Evolutionary conservation across 108 stramenopile genomes (phyloP), one percentile per base, ranked within the genome.

Genomic region (Fistulifera pelliculosa): DNA sequence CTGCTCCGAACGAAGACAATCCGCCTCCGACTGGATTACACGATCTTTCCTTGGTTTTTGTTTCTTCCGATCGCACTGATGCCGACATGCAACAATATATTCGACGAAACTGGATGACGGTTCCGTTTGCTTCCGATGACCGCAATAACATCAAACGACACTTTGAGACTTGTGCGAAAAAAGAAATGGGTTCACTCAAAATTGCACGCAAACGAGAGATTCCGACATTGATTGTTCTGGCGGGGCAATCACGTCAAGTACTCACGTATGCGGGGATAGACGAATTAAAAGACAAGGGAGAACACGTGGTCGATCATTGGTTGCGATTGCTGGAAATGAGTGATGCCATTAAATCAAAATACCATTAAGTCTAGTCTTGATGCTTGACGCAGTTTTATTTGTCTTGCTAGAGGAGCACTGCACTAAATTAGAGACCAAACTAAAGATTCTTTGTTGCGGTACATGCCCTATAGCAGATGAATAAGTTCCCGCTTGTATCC

Each of bases 181-280:
- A 48, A 43, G 84, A 85, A 68, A 19, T 79, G 39, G 41, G 61
- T 12, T 50, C 57, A n/a, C 31, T 85, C 52, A 61, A 50, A 12
- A 58, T 68, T 8, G 65, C 69, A 38, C 65, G 80, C 35, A 75
- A 75, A 45, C 73, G 54, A 25, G 77, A 75, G 35, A 77, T 85
- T 41, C 84, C 80, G 1, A 76, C 84, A 45, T 52, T 81, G 5
- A 61, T 85, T 45, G 69, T 85, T 6, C 44, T 85, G 26, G 75
- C 78, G 44, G 64, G 80, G 17, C 15, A 35, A n/a, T 64, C 77
- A n/a, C 80, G 77, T 13, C 54, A 54, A 11, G 56, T 85, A 1
- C 38, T 85, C 0, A 78, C 80, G 21, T 57, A 40, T 6, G 53
- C 62, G 39, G 84, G 84, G 13, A 77, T 58, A 11, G 40, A 71